phyloP scores from a whole-genome alignment of 768 basidiomycete genomes.

The Russula lepida region DNA sequence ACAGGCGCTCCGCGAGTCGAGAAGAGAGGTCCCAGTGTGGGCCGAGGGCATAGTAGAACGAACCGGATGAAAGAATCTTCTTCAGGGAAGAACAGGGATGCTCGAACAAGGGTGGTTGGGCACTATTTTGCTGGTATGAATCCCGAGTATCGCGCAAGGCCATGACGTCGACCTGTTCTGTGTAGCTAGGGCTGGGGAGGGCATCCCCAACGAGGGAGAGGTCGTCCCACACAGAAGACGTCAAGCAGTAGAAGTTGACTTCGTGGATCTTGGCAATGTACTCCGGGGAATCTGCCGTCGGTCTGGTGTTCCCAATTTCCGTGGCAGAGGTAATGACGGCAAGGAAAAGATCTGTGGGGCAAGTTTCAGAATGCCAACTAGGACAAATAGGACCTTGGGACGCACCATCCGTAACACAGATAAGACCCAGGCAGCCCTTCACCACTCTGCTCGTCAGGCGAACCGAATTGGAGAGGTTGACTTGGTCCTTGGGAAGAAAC shows the following conservation, averaged over 20 bases:
- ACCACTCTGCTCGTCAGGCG: slow-evolving; percentile 62
- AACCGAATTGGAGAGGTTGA: slow-evolving; percentile 57
- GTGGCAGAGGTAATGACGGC: slow-evolving; percentile 71
- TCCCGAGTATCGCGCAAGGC: slow-evolving; percentile 35
- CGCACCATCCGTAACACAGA: slow-evolving; percentile 63
- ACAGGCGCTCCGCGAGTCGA: slow-evolving; percentile 61
- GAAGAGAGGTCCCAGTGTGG: slow-evolving; percentile 87
- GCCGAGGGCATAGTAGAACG: slow-evolving; percentile 86
- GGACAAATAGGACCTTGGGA: background rate
- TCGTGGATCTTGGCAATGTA: slow-evolving; percentile 78
- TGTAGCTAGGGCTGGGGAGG: slow-evolving; percentile 44
- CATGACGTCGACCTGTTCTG: slow-evolving; percentile 44
- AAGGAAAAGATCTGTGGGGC: slow-evolving; percentile 66
- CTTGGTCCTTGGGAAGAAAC: slow-evolving; percentile 64
- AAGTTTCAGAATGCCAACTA: background rate
- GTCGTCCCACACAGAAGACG: slow-evolving; percentile 80
- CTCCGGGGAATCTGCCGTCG: slow-evolving; percentile 49
- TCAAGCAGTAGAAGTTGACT: slow-evolving; percentile 84
- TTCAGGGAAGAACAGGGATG: slow-evolving; percentile 86
- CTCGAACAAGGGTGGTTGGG: slow-evolving; percentile 52
- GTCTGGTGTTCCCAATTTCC: slow-evolving; percentile 64
- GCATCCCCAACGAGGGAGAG: slow-evolving; percentile 44
- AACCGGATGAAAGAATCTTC: slow-evolving; percentile 85
- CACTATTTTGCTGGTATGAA: slow-evolving; percentile 34
- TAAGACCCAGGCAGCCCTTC: slow-evolving; percentile 79